Base-by-base conservation (phyloP, 129 eudicot genomes). In the Centaurea solstitialis region DNA sequence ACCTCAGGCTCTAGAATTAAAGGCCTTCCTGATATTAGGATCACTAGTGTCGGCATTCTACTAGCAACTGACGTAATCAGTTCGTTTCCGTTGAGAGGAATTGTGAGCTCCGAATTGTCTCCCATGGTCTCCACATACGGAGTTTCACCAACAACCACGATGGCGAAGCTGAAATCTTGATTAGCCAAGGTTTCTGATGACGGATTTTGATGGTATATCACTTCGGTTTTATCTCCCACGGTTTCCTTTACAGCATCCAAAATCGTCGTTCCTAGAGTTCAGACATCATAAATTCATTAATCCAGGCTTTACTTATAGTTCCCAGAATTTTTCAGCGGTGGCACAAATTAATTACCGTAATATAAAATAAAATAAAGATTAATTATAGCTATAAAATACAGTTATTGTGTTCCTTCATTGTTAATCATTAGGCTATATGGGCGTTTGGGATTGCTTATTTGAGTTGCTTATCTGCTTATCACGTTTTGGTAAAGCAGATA, bases 11-110 rank as follows among this genome's bases (percentile, higher is more conserved):
- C 89, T 40, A 92, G 12, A 39, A 80, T 84, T 57, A 92, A 68
- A 18, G 97, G 94, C 79, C 94, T 86, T 20, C 97, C 97, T 7
- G 94, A 86, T 7, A 90, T 80, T 22, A 92, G 66, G 72, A 92
- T 79, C 21, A 75, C 84, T 65, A 88, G 50, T 0, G 92, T 87
- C 9, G 90, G 93, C 26, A 90, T 78, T 71, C 45, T 86, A 9
- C 79, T 83, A 12, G 92, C 83, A 18, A 92, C 84, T 10, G 69
- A 30, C 73, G 70, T 87, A 1, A 78, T 81, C 30, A 88, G 17
- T 59, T 80, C 90, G 50, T 86, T 45, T 9, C 94, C 90, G 68
- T 86, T 86, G 23, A 90, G 80, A 2, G 90, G 92, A 39, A 90
- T 90, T 15, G 26, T 79, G 59, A 88, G 92, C 65, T 74, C 85